phyloP scores from a whole-genome alignment of 164 flowering plant genomes.

The Buxus sempervirens region DNA sequence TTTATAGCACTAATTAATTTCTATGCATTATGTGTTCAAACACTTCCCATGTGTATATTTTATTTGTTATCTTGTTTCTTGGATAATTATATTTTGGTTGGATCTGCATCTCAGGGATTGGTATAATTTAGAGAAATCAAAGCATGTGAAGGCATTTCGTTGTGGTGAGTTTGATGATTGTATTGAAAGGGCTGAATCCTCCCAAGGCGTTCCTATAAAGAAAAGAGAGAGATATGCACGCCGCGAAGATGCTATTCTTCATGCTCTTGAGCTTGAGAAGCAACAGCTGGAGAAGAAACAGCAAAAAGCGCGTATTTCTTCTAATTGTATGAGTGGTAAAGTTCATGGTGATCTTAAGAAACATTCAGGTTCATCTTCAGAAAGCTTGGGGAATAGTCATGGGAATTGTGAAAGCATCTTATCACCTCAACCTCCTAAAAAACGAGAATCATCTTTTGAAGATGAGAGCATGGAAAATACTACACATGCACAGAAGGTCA shows the following conservation, averaged over 20 bases:
- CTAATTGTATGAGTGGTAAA: constrained; percentile 31
- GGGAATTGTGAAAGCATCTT: constrained; percentile 28
- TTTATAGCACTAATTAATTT: not conserved
- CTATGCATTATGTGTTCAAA: not conserved
- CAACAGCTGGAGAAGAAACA: constrained; percentile 49
- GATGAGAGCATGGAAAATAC: constrained; percentile 29
- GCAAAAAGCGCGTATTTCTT: constrained; percentile 36
- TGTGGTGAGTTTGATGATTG: constrained; percentile 82
- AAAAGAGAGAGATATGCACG: too few relatives aligned
- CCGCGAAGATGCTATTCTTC: too few relatives aligned
- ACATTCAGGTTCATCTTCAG: constrained; percentile 32
- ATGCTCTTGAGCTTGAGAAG: constrained; percentile 21
- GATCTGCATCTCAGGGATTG: constrained; percentile 48
- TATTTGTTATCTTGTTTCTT: not conserved
- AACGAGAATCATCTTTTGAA: constrained; percentile 20
- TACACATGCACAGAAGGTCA: constrained; percentile 19
- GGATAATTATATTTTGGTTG: not conserved
- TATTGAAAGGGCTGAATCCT: constrained; percentile 64
- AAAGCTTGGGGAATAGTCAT: constrained; percentile 30
- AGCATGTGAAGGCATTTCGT: constrained; percentile 72
- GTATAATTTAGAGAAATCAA: constrained; percentile 77
- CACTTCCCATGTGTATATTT: not conserved
- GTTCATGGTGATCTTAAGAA: constrained; percentile 28
- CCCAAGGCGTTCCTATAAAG: constrained; percentile 44
- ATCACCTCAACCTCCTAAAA: constrained; percentile 28